phyloP scores from a whole-genome alignment of 306 rosid genomes.

The Coriaria nepalensis region DNA sequence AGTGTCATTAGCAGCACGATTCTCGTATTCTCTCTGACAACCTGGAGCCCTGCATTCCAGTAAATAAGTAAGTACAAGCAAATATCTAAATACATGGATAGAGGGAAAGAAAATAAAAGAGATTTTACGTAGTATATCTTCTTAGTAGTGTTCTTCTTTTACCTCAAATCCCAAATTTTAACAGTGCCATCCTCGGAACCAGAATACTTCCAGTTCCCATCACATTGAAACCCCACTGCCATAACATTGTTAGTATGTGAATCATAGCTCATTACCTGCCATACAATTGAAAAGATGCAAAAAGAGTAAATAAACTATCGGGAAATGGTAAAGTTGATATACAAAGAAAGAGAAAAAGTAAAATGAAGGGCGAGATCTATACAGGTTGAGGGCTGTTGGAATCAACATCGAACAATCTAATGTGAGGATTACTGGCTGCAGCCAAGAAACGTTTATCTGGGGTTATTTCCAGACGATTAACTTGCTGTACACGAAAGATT shows the following conservation, averaged over 20 bases:
- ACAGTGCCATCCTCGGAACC: slow-evolving; percentile 99
- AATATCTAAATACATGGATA: background rate
- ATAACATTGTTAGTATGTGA: slow-evolving; percentile 88
- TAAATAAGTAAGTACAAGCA: slow-evolving; percentile 8
- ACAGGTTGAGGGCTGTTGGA: slow-evolving; percentile 92
- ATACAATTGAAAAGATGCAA: slow-evolving; percentile 5
- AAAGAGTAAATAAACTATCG: slow-evolving; percentile 7
- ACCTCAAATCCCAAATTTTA: slow-evolving; percentile 99
- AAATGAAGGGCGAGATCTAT: slow-evolving; percentile 15
- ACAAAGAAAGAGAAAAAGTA: slow-evolving; percentile 1
- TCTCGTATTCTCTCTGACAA: slow-evolving; percentile 98
- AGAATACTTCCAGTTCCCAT: slow-evolving; percentile 99
- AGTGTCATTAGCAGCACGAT: slow-evolving; percentile 94
- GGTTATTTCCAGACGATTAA: slow-evolving; percentile 90
- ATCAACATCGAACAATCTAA: slow-evolving; percentile 84
- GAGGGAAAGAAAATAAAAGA: background rate
- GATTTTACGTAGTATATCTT: no score
- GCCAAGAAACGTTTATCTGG: slow-evolving; percentile 90
- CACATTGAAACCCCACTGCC: slow-evolving; percentile 99
- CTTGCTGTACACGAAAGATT: slow-evolving; percentile 41
- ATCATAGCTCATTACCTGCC: slow-evolving; percentile 89
- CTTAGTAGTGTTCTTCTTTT: background rate
- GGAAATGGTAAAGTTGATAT: background rate
- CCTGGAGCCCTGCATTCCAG: slow-evolving; percentile 72
- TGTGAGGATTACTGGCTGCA: slow-evolving; percentile 98